These are phyloP conservation scores for Wallemia mellicola DNA, from an alignment of 1,284 basidiomycete genomes.

Conservation along the genomic window DNA sequence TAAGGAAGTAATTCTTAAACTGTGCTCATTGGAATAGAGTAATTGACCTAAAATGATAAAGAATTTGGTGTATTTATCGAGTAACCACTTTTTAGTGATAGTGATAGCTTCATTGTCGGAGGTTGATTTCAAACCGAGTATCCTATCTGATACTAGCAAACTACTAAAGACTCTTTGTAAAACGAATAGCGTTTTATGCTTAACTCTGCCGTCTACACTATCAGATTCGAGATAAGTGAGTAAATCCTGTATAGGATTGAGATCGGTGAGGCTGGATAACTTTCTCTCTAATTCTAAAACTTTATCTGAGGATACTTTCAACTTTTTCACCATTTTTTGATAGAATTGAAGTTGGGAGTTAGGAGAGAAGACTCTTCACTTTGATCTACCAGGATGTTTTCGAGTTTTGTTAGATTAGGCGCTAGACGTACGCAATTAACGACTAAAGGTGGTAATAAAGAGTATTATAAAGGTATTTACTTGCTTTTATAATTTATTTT, in stretches of 20 bases:
- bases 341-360: not conserved
- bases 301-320: slow-evolving; percentile 7
- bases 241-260: slow-evolving; percentile 53
- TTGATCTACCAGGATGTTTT: not conserved
- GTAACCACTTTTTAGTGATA: slow-evolving; percentile 14
- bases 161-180: slow-evolving; percentile 45
- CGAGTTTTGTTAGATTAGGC: not conserved
- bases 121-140: slow-evolving; percentile 3
- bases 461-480: not conserved
- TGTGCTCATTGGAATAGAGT: slow-evolving; percentile 21
- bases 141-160: not conserved
- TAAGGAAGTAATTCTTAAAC: slow-evolving; percentile 16
- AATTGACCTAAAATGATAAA: slow-evolving; percentile 40
- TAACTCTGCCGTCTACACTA: slow-evolving; percentile 21
- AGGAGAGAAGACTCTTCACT: not conserved
- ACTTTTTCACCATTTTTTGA: not conserved
- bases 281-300: slow-evolving; percentile 11
- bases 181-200: slow-evolving; percentile 49
- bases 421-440: not conserved
- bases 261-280: slow-evolving; percentile 14
- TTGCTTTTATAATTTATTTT: not conserved
- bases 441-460: not conserved
- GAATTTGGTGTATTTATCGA: not conserved
- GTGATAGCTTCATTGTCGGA: slow-evolving; percentile 40
- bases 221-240: slow-evolving; percentile 23